phyloP scores from a whole-genome alignment of 139 green algal genomes.

The Coelastrella sp. region DNA sequence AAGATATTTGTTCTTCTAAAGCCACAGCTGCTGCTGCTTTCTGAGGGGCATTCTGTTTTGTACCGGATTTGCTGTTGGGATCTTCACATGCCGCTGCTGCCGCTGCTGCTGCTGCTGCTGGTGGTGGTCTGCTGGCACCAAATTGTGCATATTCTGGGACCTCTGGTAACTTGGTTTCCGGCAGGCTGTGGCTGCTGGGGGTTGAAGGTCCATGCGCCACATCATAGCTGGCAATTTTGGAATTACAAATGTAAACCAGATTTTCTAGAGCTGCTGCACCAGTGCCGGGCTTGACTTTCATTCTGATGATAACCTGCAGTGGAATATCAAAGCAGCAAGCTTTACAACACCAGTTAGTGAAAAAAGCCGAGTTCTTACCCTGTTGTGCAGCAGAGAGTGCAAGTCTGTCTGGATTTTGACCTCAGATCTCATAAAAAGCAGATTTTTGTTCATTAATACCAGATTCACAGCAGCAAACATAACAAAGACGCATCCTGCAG shows the following conservation, averaged over 20 bases:
- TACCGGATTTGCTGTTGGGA: neutral
- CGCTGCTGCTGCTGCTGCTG: constrained; percentile 16
- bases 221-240: constrained; percentile 2
- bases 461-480: too few species aligned
- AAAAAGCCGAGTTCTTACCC: too few species aligned
- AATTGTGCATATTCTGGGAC: constrained; percentile 26
- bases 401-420: too few species aligned
- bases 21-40: neutral
- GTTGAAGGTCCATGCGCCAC: neutral
- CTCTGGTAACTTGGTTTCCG: constrained; percentile 34
- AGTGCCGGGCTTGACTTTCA: neutral
- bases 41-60: neutral
- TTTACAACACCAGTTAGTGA: too few species aligned
- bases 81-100: neutral
- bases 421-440: too few species aligned
- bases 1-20: neutral
- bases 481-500: too few species aligned
- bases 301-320: neutral
- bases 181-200: constrained; percentile 45
- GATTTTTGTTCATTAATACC: too few species aligned
- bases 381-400: too few species aligned
- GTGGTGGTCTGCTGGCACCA: neutral
- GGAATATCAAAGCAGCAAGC: too few species aligned
- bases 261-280: constrained; percentile 14
- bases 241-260: constrained; percentile 42